Percentiles rank a stretch among this genome's conserved stretches.
Conservation (phyloP, 176 grass and related monocot genomes). For the Otatea glauca region DNA sequence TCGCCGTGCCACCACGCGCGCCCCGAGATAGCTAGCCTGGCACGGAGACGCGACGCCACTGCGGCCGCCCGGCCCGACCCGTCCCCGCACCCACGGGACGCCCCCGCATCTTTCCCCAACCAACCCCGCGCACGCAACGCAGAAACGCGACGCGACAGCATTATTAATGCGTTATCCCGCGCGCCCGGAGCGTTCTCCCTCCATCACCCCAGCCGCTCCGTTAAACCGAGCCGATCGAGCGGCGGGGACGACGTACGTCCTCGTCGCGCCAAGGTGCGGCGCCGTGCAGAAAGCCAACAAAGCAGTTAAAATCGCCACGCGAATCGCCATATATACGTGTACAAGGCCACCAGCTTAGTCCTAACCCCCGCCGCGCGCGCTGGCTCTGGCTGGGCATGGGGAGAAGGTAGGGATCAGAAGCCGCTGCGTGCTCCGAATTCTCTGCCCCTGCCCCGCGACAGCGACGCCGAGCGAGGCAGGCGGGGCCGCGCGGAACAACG, state of each 20-base stretch:
- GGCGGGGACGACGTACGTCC: neutral
- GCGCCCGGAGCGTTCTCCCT: no score
- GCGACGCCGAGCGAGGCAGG: constrained; percentile 31
- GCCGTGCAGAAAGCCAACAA: neutral
- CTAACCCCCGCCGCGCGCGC: neutral
- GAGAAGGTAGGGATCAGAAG: constrained; percentile 4
- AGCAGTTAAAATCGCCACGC: neutral
- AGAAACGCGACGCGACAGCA: constrained; percentile 2
- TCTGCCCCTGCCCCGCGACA: constrained; percentile 38
- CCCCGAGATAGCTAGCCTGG: neutral
- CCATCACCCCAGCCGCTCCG: neutral
- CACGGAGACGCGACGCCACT: constrained; percentile 24
- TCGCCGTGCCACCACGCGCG: neutral
- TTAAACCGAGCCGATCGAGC: neutral
- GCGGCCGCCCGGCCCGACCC: constrained; percentile 47
- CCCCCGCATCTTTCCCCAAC: constrained; percentile 9
- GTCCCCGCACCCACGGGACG: neutral
- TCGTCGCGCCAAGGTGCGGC: constrained; percentile 12
- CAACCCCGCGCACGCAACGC: constrained; percentile 33
- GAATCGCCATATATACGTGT: constrained; percentile 35
- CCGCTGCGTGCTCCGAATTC: constrained; percentile 16
- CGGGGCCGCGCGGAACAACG: constrained; percentile 26
- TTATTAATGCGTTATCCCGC: neutral
- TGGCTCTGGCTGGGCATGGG: neutral
- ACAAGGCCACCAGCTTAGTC: constrained; percentile 4